These are phyloP conservation scores for Pythium aquatile DNA, from an alignment of 352 stramenopile species.

Conservation along the genomic window DNA sequence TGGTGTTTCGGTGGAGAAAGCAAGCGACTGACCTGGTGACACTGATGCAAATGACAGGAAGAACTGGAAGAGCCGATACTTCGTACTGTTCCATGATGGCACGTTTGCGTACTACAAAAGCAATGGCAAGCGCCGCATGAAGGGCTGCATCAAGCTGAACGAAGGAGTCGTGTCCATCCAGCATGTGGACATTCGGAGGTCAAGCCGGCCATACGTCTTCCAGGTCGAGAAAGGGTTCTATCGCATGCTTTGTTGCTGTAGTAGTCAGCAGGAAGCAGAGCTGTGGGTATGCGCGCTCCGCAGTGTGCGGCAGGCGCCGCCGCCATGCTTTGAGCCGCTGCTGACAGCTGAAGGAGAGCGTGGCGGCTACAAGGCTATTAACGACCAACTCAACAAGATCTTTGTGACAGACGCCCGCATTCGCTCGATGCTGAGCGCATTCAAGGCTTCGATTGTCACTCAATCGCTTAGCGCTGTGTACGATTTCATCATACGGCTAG, in stretches of 20 bases:
- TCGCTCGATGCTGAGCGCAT: conserved; percentile 44
- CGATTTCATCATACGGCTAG: conserved; percentile 58
- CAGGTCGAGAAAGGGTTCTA: conserved; percentile 88
- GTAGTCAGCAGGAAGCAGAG: conserved; percentile 75
- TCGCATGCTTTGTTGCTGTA: conserved; percentile 74
- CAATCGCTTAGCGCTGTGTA: conserved; percentile 54
- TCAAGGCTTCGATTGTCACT: conserved; percentile 47
- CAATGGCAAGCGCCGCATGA: conserved; percentile 71
- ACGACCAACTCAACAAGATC: conserved; percentile 77
- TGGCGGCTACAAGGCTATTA: conserved; percentile 44
- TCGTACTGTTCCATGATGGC: conserved; percentile 79
- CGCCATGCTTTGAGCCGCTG: conserved; percentile 63
- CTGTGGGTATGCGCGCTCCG: conserved; percentile 74
- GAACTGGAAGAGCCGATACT: conserved; percentile 86
- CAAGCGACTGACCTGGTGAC: background rate
- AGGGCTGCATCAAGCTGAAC: conserved; percentile 80
- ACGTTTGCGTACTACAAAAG: conserved; percentile 86
- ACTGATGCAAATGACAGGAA: conserved; percentile 40
- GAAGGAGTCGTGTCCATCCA: conserved; percentile 82
- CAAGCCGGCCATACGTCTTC: conserved; percentile 73
- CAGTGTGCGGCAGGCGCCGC: conserved; percentile 37
- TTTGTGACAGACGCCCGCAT: conserved; percentile 68
- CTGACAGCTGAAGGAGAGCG: conserved; percentile 64
- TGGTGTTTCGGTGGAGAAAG: background rate
- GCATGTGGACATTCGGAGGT: conserved; percentile 67